A percentile compares a stretch with the other conserved stretches of the same genome.
Conservation (phyloP, 805 yeast species). For the Martiniozyma abietophila region DNA sequence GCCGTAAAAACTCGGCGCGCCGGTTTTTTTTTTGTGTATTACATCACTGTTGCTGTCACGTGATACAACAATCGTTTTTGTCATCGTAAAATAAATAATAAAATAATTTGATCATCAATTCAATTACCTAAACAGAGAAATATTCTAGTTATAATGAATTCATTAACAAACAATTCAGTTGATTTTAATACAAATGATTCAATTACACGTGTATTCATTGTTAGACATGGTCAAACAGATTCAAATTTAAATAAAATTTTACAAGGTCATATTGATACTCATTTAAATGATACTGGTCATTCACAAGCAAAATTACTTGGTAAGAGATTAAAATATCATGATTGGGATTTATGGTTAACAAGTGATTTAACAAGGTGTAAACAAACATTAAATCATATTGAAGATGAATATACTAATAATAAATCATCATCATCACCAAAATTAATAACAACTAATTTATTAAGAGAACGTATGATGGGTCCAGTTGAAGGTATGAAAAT, state of each 20-base stretch:
- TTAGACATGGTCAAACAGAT: conserved; percentile 82
- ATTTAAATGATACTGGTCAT: conserved; percentile 51
- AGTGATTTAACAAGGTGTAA: conserved; percentile 53
- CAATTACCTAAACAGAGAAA: too few species aligned
- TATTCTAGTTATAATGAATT: conserved; percentile 4
- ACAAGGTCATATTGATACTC: conserved; percentile 71
- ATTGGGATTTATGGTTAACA: conserved; percentile 38
- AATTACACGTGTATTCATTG: conserved; percentile 38
- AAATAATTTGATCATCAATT: too few species aligned
- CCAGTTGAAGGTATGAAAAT: conserved; percentile 67
- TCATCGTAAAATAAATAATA: too few species aligned
- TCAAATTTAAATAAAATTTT: conserved; percentile 58
- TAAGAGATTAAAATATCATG: conserved; percentile 28
- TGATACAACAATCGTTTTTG: too few species aligned
- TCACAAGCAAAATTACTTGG: conserved; percentile 55
- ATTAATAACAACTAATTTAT: conserved; percentile 25
- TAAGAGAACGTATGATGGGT: conserved; percentile 77
- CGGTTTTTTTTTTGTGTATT: too few species aligned
- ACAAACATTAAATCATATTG: conserved; percentile 44
- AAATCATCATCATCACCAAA: conserved; percentile 13
- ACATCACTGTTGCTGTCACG: too few species aligned
- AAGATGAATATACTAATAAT: conserved; percentile 16
- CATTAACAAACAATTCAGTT: conserved; percentile 13
- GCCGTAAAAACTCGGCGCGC: too few species aligned
- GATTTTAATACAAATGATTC: too few species aligned